Evolutionary conservation across 2,329 filamentous ascomycete species (phyloP).

Genomic region (Cytospora schulzeri): DNA sequence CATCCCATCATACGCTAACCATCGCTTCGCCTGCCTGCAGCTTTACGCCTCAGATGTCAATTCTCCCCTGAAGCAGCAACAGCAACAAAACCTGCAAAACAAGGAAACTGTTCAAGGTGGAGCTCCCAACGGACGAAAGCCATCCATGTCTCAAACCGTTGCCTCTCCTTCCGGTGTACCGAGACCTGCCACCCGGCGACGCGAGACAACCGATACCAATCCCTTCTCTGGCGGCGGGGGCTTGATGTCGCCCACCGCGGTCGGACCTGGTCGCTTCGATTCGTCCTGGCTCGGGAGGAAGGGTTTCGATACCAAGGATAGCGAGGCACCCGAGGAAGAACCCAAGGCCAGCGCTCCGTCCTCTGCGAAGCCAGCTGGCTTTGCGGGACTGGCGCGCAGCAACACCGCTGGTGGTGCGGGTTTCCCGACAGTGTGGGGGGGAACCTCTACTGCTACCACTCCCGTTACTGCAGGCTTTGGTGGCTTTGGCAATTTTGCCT

Average conservation of each 20-base stretch:
- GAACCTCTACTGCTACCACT: conserved; percentile 54
- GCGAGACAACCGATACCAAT: conserved; percentile 76
- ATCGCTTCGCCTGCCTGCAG: conserved; percentile 46
- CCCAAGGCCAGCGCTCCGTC: conserved; percentile 33
- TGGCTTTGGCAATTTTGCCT: conserved; percentile 87
- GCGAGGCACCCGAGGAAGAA: conserved; percentile 57
- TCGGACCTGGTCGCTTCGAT: conserved; percentile 60
- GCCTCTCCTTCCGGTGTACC: conserved; percentile 72
- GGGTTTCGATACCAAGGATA: conserved; percentile 55
- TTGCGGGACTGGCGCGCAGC: conserved; percentile 54
- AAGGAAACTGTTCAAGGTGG: conserved; percentile 61
- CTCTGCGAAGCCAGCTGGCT: conserved; percentile 39
- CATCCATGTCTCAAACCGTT: conserved; percentile 76
- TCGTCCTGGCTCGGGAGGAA: conserved; percentile 60
- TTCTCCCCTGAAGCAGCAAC: conserved; percentile 81
- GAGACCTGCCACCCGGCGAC: conserved; percentile 75
- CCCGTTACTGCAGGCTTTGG: conserved; percentile 72
- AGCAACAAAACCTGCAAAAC: conserved; percentile 53
- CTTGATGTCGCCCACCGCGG: conserved; percentile 60
- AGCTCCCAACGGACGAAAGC: conserved; percentile 71
- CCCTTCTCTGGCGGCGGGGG: conserved; percentile 53
- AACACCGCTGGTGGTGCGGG: conserved; percentile 54
- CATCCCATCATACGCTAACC: conserved; percentile 33
- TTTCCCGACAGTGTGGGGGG: conserved; percentile 52
- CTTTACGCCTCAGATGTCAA: conserved; percentile 86